Percentiles rank a stretch among this genome's conserved stretches.
phyloP scores from a whole-genome alignment of 768 basidiomycete genomes.

The Rhodotorula taiwanensis region DNA sequence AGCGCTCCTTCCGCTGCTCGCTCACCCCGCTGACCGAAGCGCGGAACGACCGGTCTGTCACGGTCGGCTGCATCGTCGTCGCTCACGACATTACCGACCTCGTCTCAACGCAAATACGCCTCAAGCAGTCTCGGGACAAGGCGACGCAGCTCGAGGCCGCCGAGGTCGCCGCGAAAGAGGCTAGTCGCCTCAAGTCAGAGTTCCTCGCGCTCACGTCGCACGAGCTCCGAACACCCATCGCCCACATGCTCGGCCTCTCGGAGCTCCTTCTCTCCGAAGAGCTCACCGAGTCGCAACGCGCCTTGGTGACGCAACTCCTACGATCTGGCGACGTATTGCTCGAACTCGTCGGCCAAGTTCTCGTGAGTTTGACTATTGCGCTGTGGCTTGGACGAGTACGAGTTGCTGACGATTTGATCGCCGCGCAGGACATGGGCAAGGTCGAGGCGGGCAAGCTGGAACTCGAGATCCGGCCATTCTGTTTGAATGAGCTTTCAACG shows the following conservation, averaged over 20 bases:
- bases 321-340: constrained; percentile 34
- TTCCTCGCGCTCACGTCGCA: constrained; percentile 31
- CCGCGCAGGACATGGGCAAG: constrained; percentile 34
- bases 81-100: constrained; percentile 35
- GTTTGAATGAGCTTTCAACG: constrained; percentile 66
- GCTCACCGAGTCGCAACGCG: constrained; percentile 16
- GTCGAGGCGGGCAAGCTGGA: constrained; percentile 38
- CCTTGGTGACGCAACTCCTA: constrained; percentile 27
- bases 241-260: background rate
- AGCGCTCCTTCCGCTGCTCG: constrained; percentile 10
- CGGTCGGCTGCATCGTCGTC: constrained; percentile 34
- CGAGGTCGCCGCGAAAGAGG: constrained; percentile 35
- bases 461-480: constrained; percentile 29
- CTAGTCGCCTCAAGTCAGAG: constrained; percentile 30
- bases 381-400: background rate
- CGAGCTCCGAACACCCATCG: constrained; percentile 12
- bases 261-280: constrained; percentile 23
- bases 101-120: constrained; percentile 17
- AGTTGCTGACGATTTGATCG: background rate
- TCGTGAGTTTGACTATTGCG: constrained; percentile 6
- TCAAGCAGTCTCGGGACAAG: constrained; percentile 31
- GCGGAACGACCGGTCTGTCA: constrained; percentile 7
- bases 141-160: constrained; percentile 26
- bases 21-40: constrained; percentile 24
- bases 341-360: constrained; percentile 36